phyloP scores from a whole-genome alignment of 768 basidiomycete species.

The Suillus sp. region DNA sequence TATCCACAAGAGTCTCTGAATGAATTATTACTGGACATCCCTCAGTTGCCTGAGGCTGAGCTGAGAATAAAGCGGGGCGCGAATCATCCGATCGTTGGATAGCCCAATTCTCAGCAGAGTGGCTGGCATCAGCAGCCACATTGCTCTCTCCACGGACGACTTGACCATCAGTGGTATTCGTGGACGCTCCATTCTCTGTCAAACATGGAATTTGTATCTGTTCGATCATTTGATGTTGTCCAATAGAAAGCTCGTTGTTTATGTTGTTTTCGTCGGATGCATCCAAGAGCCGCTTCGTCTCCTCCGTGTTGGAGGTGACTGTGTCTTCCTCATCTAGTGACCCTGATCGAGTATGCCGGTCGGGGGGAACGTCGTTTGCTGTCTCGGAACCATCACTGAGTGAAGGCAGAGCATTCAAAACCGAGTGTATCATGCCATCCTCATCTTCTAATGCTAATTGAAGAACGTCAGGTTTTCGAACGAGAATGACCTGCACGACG shows the following conservation, averaged over 20 bases:
- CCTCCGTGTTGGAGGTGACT: background rate
- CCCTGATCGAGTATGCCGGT: slow-evolving; percentile 5
- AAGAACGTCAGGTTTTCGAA: slow-evolving; percentile 68
- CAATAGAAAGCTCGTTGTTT: background rate
- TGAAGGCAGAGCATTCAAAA: slow-evolving; percentile 67
- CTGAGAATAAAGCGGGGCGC: background rate
- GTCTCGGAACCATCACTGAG: slow-evolving; percentile 41
- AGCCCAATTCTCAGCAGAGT: background rate
- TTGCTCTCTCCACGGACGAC: background rate
- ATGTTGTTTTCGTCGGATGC: background rate
- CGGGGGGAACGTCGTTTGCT: slow-evolving; percentile 25
- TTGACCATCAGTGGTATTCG: background rate
- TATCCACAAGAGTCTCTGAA: background rate
- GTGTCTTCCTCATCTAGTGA: slow-evolving; percentile 1
- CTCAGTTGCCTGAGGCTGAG: background rate
- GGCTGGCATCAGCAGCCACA: background rate
- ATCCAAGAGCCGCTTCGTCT: background rate
- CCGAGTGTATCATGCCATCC: slow-evolving; percentile 80
- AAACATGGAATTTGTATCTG: background rate
- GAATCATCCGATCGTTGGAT: background rate
- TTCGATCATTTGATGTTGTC: background rate
- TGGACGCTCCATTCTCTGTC: slow-evolving; percentile 1
- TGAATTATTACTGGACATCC: no score
- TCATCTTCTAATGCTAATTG: slow-evolving; percentile 67
- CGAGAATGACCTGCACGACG: slow-evolving; percentile 62